Evolutionary conservation across 2,329 filamentous ascomycete species (phyloP), one percentile per base, ranked within the genome.

Genomic region (Huntiella omanensis): DNA sequence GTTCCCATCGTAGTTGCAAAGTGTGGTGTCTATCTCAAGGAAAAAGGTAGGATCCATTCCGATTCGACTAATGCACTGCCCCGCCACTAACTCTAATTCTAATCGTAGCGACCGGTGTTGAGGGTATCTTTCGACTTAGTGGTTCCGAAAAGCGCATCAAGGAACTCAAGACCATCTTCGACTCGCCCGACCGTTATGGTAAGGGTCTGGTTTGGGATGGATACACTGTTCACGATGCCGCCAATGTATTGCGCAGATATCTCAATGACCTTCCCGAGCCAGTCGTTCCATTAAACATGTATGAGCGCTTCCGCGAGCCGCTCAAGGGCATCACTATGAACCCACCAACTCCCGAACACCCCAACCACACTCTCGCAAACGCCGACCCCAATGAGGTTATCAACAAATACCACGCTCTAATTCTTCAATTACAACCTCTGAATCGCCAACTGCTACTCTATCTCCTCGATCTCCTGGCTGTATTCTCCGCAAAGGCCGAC

Each of bases 81-180:
- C 8, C 28, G 59, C 37, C 28, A 37, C 15, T 33, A 15, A 40
- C 49, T 48, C 54, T 59, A 47, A 58, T 50, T 36, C 42, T 60
- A 40, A 61, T 56, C 57, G 49, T 53, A 96, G 91, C 91, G 32
- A 96, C 88, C 54, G 80, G 87, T 54, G 75, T 96, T 7, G 88
- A 96, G 62, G 91, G 91, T 35, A 98, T 98, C 49, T 98, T 98
- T 59, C 85, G 91, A 39, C 69, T 98, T 38, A 93, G 83, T 59
- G 91, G 91, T 43, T 96, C 91, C 33, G 88, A 94, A 58, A 96
- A 95, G 65, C 82, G 91, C 51, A 98, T 98, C 65, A 98, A 96
- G 61, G 91, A 96, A 60, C 73, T 98, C 28, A 88, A 92, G 61
- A 76, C 73, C 22, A 74, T 85, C 3, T 98, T 98, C 62, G 84